A percentile compares a stretch with the other conserved stretches of the same genome.
Conservation (phyloP, 2,329 filamentous ascomycete genomes). For the Alternaria sp. region DNA sequence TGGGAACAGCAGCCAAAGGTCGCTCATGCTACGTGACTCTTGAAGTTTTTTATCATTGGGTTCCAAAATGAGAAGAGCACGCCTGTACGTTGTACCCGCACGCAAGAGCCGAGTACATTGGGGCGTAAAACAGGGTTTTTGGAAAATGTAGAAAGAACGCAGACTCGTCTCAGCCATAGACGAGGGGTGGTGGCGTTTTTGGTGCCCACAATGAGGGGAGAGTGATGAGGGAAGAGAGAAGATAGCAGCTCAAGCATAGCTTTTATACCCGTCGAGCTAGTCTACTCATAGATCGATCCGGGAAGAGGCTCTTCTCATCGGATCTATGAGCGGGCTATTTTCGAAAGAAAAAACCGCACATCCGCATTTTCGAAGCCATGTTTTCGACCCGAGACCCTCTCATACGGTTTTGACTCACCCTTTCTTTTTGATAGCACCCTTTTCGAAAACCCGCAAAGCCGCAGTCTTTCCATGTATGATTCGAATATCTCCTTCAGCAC, state of each 20-base stretch:
- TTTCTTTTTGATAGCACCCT: too few species aligned
- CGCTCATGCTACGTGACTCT: accelerated
- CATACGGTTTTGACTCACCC: too few species aligned
- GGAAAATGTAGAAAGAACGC: not conserved
- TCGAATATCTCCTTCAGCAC: too few species aligned
- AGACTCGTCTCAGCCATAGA: not conserved
- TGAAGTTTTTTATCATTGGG: not conserved
- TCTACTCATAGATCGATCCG: too few species aligned
- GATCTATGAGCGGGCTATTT: too few species aligned
- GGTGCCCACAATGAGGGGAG: not conserved
- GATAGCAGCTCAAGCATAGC: accelerated
- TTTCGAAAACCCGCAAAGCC: too few species aligned
- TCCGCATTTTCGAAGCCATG: too few species aligned
- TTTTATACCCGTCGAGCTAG: not conserved
- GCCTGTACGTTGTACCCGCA: not conserved
- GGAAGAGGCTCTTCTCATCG: too few species aligned
- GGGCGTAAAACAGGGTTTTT: accelerated
- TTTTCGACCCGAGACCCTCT: too few species aligned
- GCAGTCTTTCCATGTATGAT: too few species aligned
- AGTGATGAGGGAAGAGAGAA: not conserved
- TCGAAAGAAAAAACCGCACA: too few species aligned
- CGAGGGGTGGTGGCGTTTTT: not conserved
- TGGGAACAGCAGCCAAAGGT: not conserved
- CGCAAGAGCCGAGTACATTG: not conserved
- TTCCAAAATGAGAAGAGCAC: not conserved